Evolutionary conservation across 2,329 filamentous ascomycete genomes (phyloP).

Genomic region (Botrytis aclada): DNA sequence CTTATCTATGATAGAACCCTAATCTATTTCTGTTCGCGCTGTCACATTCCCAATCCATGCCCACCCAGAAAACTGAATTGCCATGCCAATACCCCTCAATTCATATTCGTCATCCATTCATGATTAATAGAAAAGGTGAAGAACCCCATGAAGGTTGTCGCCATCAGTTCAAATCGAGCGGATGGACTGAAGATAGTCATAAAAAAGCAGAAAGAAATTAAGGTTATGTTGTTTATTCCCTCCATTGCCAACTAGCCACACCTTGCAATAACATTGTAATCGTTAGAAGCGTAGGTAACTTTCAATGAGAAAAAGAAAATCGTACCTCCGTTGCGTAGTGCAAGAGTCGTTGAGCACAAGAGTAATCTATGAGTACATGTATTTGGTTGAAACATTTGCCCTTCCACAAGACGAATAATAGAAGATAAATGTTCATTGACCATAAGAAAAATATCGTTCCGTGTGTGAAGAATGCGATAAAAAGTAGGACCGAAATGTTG

Average conservation of each 20-base stretch:
- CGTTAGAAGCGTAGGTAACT: not conserved
- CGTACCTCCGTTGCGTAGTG: conserved; percentile 14
- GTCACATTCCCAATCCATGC: conserved; percentile 12
- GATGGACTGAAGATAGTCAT: conserved; percentile 3
- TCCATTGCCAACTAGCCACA: conserved; percentile 14
- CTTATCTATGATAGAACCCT: conserved; percentile 18
- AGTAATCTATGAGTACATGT: conserved; percentile 36
- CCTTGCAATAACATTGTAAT: conserved; percentile 15
- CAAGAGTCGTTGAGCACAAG: conserved; percentile 21
- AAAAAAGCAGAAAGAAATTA: conserved; percentile 13
- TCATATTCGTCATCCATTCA: conserved; percentile 11
- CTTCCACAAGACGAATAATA: conserved; percentile 22
- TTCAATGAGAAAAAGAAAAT: conserved; percentile 1
- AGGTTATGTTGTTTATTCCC: not conserved
- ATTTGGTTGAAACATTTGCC: conserved; percentile 27
- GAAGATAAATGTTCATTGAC: conserved; percentile 27
- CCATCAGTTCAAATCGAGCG: not conserved
- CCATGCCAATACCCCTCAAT: conserved; percentile 12
- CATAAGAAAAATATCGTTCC: conserved; percentile 19
- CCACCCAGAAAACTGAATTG: conserved; percentile 6
- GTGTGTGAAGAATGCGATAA: conserved; percentile 22
- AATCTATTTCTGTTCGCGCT: conserved; percentile 18
- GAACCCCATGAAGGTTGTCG: not conserved
- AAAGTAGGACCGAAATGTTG: conserved; percentile 27
- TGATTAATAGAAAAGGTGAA: not conserved